A percentile compares a stretch with the other conserved stretches of the same genome.
Conservation (phyloP, 805 yeast genomes). For the Danielia oregonensis region DNA sequence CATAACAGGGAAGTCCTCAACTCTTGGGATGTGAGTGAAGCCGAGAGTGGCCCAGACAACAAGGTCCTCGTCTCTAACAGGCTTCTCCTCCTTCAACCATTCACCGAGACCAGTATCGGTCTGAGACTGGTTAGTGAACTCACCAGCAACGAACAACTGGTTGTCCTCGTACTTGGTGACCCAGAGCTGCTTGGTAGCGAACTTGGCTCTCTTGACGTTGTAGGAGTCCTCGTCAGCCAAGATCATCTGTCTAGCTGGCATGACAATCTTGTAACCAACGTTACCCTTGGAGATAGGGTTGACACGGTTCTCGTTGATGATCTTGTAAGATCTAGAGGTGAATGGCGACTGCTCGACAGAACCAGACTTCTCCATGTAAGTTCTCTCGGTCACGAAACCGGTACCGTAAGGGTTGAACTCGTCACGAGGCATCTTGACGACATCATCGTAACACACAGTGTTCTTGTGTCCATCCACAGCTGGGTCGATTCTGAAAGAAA, state of each 20-base stretch:
- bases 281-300: slow-evolving; percentile 69
- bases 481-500: slow-evolving; percentile 77
- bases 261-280: slow-evolving; percentile 69
- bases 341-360: slow-evolving; percentile 70
- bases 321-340: slow-evolving; percentile 70
- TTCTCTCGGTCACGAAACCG: slow-evolving; percentile 65
- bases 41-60: slow-evolving; percentile 83
- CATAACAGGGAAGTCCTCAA: slow-evolving; percentile 89
- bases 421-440: slow-evolving; percentile 54
- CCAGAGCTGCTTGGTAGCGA: slow-evolving; percentile 78
- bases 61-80: slow-evolving; percentile 68
- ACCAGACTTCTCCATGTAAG: slow-evolving; percentile 66
- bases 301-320: slow-evolving; percentile 68
- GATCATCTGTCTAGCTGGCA: slow-evolving; percentile 76
- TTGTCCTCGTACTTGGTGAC: slow-evolving; percentile 74
- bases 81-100: slow-evolving; percentile 67
- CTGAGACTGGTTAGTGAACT: slow-evolving; percentile 78
- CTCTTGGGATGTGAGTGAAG: slow-evolving; percentile 76
- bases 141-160: slow-evolving; percentile 77
- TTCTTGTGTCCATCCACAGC: slow-evolving; percentile 79
- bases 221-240: slow-evolving; percentile 60
- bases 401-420: slow-evolving; percentile 61
- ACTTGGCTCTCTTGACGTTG: slow-evolving; percentile 68
- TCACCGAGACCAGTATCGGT: slow-evolving; percentile 64
- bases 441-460: slow-evolving; percentile 69